phyloP scores from a whole-genome alignment of 2,329 filamentous ascomycete species.

The Colletotrichum viniferum region DNA sequence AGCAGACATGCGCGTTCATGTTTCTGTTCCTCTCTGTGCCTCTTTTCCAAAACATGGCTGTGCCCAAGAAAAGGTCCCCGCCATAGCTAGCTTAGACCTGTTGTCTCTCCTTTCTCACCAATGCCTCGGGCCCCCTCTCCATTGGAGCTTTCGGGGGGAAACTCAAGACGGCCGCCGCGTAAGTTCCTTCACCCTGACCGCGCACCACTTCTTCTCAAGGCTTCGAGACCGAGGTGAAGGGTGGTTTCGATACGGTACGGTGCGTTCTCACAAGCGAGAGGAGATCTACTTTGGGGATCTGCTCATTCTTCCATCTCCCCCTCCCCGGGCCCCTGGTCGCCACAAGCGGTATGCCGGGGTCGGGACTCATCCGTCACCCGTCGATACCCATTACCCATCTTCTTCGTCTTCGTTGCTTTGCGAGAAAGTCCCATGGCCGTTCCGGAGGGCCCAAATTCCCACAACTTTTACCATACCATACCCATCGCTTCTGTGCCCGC shows the following conservation, averaged over 20 bases:
- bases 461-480: not conserved
- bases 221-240: not conserved
- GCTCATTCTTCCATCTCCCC: constrained; percentile 4
- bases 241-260: not conserved
- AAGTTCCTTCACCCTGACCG: not conserved
- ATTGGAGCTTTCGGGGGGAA: not conserved
- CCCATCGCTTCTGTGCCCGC: constrained; percentile 5
- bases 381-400: not conserved
- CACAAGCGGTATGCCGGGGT: not conserved
- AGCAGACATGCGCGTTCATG: constrained; percentile 4
- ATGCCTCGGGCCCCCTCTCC: not conserved
- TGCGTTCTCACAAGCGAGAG: not conserved
- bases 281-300: constrained; percentile 1
- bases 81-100: not conserved
- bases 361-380: constrained; percentile 9
- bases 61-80: not conserved
- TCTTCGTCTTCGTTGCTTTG: not conserved
- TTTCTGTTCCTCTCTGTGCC: not conserved
- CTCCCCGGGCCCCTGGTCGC: not conserved
- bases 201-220: not conserved
- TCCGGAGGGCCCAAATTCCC: not conserved
- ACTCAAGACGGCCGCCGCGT: not conserved
- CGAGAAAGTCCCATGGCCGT: not conserved
- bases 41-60: constrained; percentile 3
- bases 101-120: not conserved